These are phyloP conservation scores for Astrothelium subdiscretum DNA, from an alignment of 495 filamentous ascomycete species.

Conservation along the genomic window DNA sequence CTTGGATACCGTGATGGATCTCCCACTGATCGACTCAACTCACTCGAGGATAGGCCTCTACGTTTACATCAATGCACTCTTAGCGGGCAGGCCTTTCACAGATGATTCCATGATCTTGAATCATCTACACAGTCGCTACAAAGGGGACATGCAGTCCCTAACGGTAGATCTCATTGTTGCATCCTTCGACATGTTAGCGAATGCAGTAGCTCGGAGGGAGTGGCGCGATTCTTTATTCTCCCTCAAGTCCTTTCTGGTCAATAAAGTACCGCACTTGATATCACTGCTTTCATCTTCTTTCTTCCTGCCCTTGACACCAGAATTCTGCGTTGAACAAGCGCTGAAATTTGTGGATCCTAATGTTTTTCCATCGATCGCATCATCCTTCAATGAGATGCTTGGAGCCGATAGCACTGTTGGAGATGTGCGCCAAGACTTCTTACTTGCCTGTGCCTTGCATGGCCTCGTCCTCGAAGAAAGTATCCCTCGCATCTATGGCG, in stretches of 20 bases:
- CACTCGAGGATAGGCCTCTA: constrained; percentile 76
- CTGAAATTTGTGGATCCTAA: constrained; percentile 64
- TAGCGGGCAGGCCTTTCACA: constrained; percentile 66
- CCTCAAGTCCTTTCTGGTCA: constrained; percentile 84
- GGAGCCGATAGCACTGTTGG: constrained; percentile 63
- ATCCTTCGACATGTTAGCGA: constrained; percentile 79
- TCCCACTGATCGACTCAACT: constrained; percentile 46
- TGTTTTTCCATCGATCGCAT: constrained; percentile 67
- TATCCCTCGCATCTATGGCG: constrained; percentile 71
- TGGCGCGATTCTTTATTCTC: constrained; percentile 57
- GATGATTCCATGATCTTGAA: constrained; percentile 69
- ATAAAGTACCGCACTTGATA: constrained; percentile 41
- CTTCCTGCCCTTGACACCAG: constrained; percentile 57
- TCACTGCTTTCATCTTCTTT: not conserved
- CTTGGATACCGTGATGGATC: constrained; percentile 44
- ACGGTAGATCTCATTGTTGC: constrained; percentile 73
- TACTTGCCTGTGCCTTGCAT: constrained; percentile 84
- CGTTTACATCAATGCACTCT: constrained; percentile 79
- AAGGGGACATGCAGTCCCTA: constrained; percentile 65
- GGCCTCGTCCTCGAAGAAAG: constrained; percentile 63
- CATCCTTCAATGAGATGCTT: constrained; percentile 63
- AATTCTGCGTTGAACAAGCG: constrained; percentile 70
- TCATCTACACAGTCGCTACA: constrained; percentile 74
- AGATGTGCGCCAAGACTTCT: constrained; percentile 79
- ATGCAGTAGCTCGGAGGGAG: constrained; percentile 72